Base-by-base conservation (phyloP, 2,329 filamentous ascomycete species). In the Hymenoscyphus scutula region DNA sequence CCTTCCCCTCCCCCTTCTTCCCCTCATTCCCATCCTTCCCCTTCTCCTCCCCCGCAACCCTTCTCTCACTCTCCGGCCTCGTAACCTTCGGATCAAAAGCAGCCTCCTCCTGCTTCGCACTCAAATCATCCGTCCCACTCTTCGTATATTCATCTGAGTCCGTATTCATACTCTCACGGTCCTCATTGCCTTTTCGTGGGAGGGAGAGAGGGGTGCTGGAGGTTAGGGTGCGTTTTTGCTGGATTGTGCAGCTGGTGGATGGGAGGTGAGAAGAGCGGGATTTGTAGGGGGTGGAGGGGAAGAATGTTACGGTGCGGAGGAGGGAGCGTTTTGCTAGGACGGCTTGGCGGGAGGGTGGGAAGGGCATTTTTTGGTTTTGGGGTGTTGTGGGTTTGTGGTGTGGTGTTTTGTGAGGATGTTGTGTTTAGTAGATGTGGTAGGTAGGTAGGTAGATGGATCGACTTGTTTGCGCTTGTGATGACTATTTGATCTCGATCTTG, bases 61-160 rank as follows among this genome's bases (percentile, higher is more conserved):
- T 67, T 68, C 78, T 82, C 76, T 86, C 84, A 25, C 76, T 71
- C 72, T 92, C 87, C 0, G 91, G 91, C 23, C 81, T 77, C 29
- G 89, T 93, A 73, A 84, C 84, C 61, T 80, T 76, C 0, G 87
- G 85, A 72, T 91, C 82, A 75, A 90, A 96, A 0, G 92, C 88
- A 0, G 87, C 82, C 51, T 87, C 80, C 3, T 78, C 74, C 62
- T 83, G 78, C 32, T 81, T 78, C 0, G 82, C 80, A 0, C 87
- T 82, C 13, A 78, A 77, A 53, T 84, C 80, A 54, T 87, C 90
- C 0, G 84, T 84, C 3, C 85, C 89, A 57, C 85, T 86, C 72
- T 88, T 85, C 62, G 85, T 84, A 76, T 88, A 85, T 73, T 96
- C 90, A 60, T 82, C 85, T 2, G 82, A 76, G 37, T 84, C 80